These are phyloP conservation scores for Rutstroemia sp. DNA, from an alignment of 2,329 filamentous ascomycete genomes.

Conservation along the genomic window DNA sequence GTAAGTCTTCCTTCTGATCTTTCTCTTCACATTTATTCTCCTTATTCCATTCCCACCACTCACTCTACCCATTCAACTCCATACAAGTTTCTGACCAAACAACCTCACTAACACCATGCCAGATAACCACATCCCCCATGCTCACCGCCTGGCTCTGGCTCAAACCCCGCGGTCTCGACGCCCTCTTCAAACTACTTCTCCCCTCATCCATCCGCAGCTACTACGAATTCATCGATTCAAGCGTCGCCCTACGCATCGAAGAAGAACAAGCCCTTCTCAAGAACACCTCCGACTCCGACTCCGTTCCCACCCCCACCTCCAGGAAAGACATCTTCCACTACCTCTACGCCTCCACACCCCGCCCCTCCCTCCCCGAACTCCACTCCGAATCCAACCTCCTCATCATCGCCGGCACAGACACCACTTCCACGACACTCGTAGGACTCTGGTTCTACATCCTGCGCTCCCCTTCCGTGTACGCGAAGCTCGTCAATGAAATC, in stretches of 20 bases:
- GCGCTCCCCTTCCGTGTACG: background rate
- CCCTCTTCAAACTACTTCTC: background rate
- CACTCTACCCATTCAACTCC: too few relatives aligned
- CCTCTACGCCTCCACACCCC: slow-evolving; percentile 97
- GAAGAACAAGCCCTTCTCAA: background rate
- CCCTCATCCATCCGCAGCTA: background rate
- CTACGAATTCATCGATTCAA: background rate
- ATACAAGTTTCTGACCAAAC: too few relatives aligned
- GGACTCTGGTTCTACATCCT: background rate
- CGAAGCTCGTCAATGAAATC: slow-evolving; percentile 31
- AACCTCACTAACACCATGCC: too few relatives aligned
- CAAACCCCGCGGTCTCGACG: background rate
- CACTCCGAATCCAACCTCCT: background rate
- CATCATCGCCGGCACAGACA: background rate
- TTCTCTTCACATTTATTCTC: too few relatives aligned
- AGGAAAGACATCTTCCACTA: background rate
- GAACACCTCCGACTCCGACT: too few relatives aligned
- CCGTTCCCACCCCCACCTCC: too few relatives aligned
- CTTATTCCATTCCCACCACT: too few relatives aligned
- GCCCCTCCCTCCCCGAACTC: background rate
- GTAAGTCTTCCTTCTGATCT: too few relatives aligned
- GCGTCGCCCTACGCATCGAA: background rate
- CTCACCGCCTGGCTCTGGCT: background rate
- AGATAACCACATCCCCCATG: background rate
- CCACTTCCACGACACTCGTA: background rate